These are phyloP conservation scores for Eutrema heterophyllum DNA, from an alignment of 345 rosid species.

Conservation along the genomic window DNA sequence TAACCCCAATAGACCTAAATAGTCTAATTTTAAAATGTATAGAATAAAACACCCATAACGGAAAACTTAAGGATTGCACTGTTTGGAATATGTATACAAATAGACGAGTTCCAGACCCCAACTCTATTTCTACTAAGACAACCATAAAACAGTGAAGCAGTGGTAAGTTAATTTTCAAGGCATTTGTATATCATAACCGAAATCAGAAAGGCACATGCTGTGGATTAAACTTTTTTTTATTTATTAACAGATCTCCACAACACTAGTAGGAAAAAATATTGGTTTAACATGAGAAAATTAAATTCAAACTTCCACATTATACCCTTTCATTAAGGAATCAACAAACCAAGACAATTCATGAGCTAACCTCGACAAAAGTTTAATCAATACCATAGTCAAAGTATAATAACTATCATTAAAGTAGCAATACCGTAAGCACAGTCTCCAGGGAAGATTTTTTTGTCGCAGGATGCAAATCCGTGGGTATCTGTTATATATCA, in stretches of 20 bases:
- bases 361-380: background rate
- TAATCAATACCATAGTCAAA: slow-evolving; percentile 1
- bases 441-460: slow-evolving; percentile 93
- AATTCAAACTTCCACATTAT: background rate
- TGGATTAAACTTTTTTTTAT: background rate
- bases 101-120: background rate
- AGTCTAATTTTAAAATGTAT: no score
- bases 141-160: background rate
- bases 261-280: background rate
- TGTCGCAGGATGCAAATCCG: slow-evolving; percentile 92
- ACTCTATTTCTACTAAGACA: background rate
- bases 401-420: slow-evolving; percentile 5
- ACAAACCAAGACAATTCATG: background rate
- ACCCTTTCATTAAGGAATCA: background rate
- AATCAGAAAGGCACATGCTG: background rate
- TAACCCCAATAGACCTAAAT: background rate
- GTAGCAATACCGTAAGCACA: slow-evolving; percentile 77
- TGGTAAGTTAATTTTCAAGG: background rate
- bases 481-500: slow-evolving; percentile 69
- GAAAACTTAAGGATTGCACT: background rate
- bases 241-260: background rate
- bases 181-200: background rate
- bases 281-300: background rate
- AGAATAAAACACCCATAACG: no score
- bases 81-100: background rate